A percentile compares a stretch with the other conserved stretches of the same genome.
phyloP scores from a whole-genome alignment of 2,329 filamentous ascomycete genomes.

The Fusarium sp. region DNA sequence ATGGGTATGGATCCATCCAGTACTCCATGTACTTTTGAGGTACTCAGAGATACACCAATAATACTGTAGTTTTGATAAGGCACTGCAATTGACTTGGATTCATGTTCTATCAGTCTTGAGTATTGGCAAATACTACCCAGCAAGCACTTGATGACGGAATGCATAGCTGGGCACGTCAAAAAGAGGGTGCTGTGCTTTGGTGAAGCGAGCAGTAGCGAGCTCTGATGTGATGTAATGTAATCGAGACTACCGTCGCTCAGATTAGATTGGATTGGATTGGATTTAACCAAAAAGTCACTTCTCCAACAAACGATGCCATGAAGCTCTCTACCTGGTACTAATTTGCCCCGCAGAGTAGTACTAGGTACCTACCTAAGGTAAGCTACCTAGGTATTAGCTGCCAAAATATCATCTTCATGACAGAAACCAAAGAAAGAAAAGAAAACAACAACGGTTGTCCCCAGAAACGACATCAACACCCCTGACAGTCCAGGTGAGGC shows the following conservation, averaged over 20 bases:
- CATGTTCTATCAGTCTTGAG: background rate
- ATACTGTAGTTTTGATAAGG: slow-evolving; percentile 10
- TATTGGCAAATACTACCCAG: slow-evolving; percentile 2
- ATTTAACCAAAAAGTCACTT: slow-evolving; percentile 14
- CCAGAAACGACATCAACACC: slow-evolving; percentile 29
- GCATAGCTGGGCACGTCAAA: slow-evolving; percentile 10
- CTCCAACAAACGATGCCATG: slow-evolving; percentile 22
- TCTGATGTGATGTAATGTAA: slow-evolving; percentile 26
- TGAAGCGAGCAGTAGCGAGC: slow-evolving; percentile 13
- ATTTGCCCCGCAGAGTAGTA: slow-evolving; percentile 16
- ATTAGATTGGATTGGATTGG: slow-evolving; percentile 15
- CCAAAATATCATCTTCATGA: slow-evolving; percentile 17
- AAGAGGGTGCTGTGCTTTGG: slow-evolving; percentile 21
- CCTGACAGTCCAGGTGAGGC: slow-evolving; percentile 18
- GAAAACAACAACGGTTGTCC: slow-evolving; percentile 27
- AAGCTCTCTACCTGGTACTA: slow-evolving; percentile 7
- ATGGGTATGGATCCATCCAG: slow-evolving; percentile 1
- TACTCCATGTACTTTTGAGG: background rate
- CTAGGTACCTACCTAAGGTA: background rate
- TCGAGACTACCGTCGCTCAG: slow-evolving; percentile 2
- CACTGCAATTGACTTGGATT: background rate
- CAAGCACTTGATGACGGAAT: slow-evolving; percentile 32
- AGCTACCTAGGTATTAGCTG: background rate
- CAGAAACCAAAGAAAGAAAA: slow-evolving; percentile 22
- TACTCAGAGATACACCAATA: background rate